phyloP scores from a whole-genome alignment of 2,329 filamentous ascomycete genomes.

The Pseudocercospora fuligena region DNA sequence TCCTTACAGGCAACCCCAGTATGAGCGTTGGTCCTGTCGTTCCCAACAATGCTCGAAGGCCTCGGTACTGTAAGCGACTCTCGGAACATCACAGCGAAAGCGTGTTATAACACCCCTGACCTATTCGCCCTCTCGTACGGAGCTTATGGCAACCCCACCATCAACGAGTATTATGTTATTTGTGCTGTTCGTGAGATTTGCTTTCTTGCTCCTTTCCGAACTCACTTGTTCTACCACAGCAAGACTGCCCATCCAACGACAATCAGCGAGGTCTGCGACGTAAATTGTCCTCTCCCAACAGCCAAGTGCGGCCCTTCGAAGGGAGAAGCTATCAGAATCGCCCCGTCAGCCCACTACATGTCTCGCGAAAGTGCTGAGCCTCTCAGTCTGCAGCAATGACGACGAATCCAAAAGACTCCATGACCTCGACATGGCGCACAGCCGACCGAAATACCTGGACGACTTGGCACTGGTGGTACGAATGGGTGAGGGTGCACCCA shows the following conservation, averaged over 20 bases:
- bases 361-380: background rate
- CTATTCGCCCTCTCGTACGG: constrained; percentile 4
- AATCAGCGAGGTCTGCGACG: background rate
- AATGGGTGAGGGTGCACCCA: constrained; percentile 26
- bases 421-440: constrained; percentile 32
- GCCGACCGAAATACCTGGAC: constrained; percentile 24
- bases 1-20: background rate
- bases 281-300: background rate
- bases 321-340: background rate
- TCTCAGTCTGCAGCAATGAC: background rate
- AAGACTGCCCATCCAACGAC: background rate
- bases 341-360: background rate
- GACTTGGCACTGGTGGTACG: constrained; percentile 24
- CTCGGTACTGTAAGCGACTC: background rate
- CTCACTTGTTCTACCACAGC: background rate
- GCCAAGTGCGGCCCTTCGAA: background rate
- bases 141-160: background rate
- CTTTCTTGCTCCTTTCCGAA: background rate
- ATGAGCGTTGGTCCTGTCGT: background rate
- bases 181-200: background rate
- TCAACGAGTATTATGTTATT: background rate
- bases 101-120: constrained; percentile 1
- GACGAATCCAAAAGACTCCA: constrained; percentile 27
- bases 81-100: background rate
- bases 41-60: background rate